These are phyloP conservation scores for Tripterygium wilfordii DNA, from an alignment of 177 flowering plant species.

Conservation along the genomic window DNA sequence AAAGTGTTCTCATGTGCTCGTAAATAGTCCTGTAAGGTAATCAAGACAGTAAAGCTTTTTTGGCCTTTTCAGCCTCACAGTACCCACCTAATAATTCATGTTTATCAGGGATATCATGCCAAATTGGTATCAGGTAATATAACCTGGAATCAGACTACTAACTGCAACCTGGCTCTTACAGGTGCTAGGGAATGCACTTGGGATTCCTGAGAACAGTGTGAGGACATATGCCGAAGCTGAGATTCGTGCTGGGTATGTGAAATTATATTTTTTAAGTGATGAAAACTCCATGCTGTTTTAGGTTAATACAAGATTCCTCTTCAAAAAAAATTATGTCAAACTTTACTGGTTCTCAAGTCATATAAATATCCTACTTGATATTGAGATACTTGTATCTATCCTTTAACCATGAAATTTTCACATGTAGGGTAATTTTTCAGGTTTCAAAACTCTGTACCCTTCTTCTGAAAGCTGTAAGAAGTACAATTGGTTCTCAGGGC, in stretches of 20 bases:
- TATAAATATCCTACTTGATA: background rate
- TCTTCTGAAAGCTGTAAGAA: conserved; percentile 71
- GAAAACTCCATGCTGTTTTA: background rate
- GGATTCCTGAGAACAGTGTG: conserved; percentile 79
- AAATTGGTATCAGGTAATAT: no score
- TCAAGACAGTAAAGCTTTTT: no score
- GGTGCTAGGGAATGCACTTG: conserved; percentile 83
- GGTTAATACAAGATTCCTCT: background rate
- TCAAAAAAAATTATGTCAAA: no score
- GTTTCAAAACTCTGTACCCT: conserved; percentile 82
- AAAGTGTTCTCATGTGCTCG: no score
- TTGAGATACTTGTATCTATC: conserved; percentile 13
- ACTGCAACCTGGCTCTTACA: conserved; percentile 28
- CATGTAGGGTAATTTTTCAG: conserved; percentile 80
- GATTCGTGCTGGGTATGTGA: conserved; percentile 93
- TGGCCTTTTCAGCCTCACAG: no score
- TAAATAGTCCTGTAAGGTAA: no score
- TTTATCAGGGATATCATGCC: no score
- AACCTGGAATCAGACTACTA: no score
- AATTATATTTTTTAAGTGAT: conserved; percentile 1
- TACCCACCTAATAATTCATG: no score
- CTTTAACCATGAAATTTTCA: conserved; percentile 13
- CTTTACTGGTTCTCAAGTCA: background rate
- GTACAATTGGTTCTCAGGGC: conserved; percentile 71
- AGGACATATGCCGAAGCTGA: conserved; percentile 94